Evolutionary conservation across 345 rosid species (phyloP), one percentile per base, ranked within the genome.

Genomic region (Diplotaxis tenuifolia): DNA sequence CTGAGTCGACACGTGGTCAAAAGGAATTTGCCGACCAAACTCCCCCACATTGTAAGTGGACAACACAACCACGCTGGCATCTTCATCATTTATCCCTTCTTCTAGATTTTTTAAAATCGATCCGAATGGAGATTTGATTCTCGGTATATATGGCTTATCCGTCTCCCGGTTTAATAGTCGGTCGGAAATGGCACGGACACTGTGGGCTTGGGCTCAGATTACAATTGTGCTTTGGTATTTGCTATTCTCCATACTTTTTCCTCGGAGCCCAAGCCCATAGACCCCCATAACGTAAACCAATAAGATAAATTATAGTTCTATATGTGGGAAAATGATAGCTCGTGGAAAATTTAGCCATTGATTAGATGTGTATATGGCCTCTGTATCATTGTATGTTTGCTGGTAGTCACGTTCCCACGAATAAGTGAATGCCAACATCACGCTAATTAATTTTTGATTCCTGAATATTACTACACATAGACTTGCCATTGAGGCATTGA

Each of bases 31-130:
- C 55, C 2, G 49, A 27, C 64, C 32, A 53, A 3, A 34, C 67
- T n/a, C n/a, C n/a, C 65, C 72, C 72, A 66, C 72, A 58, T 32
- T 12, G 61, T 19, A 32, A 68, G 73, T 75, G 78, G 73, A 59
- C 73, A 75, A 60, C n/a, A 75, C 22, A 67, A 8, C 68, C 78
- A 59, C 62, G 31, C 47, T 67, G 56, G 14, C 55, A 47, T 58
- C 66, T 56, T 25, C 60, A 74, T 67, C 73, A 25, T 28, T 75
- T 61, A 36, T 52, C 45, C 55, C 42, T 74, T 57, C 56, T 42
- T 32, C 53, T 31, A 16, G 22, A 59, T 60, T 16, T 29, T 3
- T 19, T 1, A 52, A 47, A 23, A 1, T 5, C 6, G 60, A 74
- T 47, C 49, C 52, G 38, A 19, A 2, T 31, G 57, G 7, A 57